Evolutionary conservation across 805 yeast species (phyloP).

Genomic region (Suhomyces xylopsoci): DNA sequence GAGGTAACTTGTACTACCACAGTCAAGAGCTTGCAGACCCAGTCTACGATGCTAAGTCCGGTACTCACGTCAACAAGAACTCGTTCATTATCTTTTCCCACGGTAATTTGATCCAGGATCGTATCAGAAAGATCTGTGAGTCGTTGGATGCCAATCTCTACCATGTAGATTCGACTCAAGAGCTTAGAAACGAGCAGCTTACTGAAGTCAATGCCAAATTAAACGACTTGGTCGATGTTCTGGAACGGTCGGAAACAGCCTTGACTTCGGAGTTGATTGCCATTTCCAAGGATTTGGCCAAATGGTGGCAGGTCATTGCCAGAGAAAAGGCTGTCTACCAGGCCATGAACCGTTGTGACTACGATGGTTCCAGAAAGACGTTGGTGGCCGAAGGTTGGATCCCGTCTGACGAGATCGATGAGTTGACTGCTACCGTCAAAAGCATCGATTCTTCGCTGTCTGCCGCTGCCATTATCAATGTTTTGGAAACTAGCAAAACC

Average conservation of each 20-base stretch:
- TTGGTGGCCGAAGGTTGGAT: conserved; percentile 96
- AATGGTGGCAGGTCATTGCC: conserved; percentile 58
- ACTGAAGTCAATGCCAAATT: conserved; percentile 24
- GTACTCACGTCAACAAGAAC: conserved; percentile 62
- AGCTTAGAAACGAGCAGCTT: conserved; percentile 30
- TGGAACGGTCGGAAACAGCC: conserved; percentile 54
- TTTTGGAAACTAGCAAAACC: conserved; percentile 58
- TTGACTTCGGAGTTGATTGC: conserved; percentile 74
- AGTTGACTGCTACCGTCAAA: conserved; percentile 64
- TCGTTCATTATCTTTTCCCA: conserved; percentile 90
- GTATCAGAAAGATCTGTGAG: conserved; percentile 81
- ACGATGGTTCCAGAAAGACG: conserved; percentile 80
- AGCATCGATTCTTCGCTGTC: conserved; percentile 54
- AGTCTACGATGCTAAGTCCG: conserved; percentile 59
- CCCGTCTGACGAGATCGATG: conserved; percentile 70
- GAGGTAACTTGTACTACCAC: conserved; percentile 86
- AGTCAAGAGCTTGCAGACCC: conserved; percentile 69
- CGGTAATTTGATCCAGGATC: conserved; percentile 68
- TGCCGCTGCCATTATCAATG: conserved; percentile 52
- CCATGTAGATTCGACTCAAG: conserved; percentile 46
- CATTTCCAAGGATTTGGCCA: conserved; percentile 68
- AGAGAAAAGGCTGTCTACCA: conserved; percentile 83
- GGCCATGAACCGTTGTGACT: conserved; percentile 74
- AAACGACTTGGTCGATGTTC: conserved; percentile 33
- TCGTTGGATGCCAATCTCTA: conserved; percentile 83